phyloP scores from a whole-genome alignment of 257 asterid genomes.

The Solanum pinnatisectum region DNA sequence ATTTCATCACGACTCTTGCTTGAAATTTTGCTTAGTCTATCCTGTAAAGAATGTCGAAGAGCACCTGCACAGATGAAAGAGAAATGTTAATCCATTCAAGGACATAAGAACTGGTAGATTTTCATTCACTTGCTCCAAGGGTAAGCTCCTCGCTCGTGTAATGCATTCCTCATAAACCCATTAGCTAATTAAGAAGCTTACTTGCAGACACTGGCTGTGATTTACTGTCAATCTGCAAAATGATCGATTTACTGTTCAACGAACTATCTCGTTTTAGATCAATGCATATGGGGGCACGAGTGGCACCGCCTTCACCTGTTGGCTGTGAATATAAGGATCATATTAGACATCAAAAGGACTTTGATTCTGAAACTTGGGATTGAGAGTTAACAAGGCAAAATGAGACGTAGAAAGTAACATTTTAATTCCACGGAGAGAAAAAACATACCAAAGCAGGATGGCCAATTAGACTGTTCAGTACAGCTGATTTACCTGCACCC shows the following conservation, averaged over 20 bases:
- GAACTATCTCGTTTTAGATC: constrained; percentile 79
- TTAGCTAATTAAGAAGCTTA: constrained; percentile 6
- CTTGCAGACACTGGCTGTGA: constrained; percentile 86
- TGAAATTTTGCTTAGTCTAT: constrained; percentile 75
- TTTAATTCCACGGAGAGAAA: neutral
- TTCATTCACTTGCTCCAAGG: neutral
- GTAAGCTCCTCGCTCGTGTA: neutral
- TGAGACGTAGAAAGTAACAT: neutral
- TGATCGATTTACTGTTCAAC: constrained; percentile 73
- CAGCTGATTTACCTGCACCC: constrained; percentile 99
- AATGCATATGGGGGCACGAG: constrained; percentile 95
- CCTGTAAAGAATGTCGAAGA: constrained; percentile 90
- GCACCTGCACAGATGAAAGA: constrained; percentile 46
- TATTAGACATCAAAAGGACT: neutral
- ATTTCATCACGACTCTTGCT: constrained; percentile 91
- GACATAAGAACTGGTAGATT: neutral
- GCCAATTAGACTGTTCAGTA: constrained; percentile 89
- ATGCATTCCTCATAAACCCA: neutral
- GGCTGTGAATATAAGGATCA: constrained; percentile 44
- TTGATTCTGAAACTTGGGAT: neutral
- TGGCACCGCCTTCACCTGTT: constrained; percentile 99
- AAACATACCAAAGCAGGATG: constrained; percentile 91
- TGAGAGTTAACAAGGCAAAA: neutral
- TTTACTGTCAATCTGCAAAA: constrained; percentile 92
- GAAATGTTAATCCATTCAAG: neutral